phyloP scores from a whole-genome alignment of 192 early-diverging fungal genomes.

The Thamnidium elegans region DNA sequence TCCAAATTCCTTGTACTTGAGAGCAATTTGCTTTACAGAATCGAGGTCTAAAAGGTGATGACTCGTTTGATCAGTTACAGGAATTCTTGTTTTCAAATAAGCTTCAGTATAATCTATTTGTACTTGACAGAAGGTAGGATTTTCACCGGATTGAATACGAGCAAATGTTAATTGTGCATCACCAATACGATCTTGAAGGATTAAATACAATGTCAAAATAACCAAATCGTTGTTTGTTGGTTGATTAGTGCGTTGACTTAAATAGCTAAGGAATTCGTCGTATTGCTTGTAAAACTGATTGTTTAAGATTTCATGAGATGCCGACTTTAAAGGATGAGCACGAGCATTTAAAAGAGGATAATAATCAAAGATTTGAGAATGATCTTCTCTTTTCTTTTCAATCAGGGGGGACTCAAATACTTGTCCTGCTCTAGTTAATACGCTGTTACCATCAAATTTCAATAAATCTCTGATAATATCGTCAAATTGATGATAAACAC shows the following conservation, averaged over 20 bases:
- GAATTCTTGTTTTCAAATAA: constrained; percentile 44
- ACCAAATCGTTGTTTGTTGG: constrained; percentile 30
- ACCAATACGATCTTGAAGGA: constrained; percentile 45
- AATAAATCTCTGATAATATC: constrained; percentile 36
- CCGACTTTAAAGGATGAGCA: constrained; percentile 28
- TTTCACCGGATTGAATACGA: constrained; percentile 18
- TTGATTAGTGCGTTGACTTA: constrained; percentile 27
- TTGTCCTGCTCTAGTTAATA: not conserved
- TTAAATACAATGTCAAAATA: constrained; percentile 38
- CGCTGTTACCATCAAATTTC: not conserved
- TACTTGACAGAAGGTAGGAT: constrained; percentile 23
- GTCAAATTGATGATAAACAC: constrained; percentile 34
- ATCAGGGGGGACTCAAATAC: constrained; percentile 17
- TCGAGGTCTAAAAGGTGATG: constrained; percentile 18
- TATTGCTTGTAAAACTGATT: constrained; percentile 38
- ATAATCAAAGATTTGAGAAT: constrained; percentile 33
- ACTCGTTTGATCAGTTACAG: constrained; percentile 1
- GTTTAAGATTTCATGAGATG: constrained; percentile 38
- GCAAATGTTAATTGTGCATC: constrained; percentile 31
- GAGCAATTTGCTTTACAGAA: constrained; percentile 18
- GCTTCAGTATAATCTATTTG: constrained; percentile 47
- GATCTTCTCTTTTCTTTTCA: not conserved
- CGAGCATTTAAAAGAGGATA: constrained; percentile 49
- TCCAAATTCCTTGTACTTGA: constrained; percentile 38
- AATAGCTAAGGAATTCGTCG: constrained; percentile 32